These are phyloP conservation scores for Teunomyces cretensis DNA, from an alignment of 805 yeast genomes.

Conservation along the genomic window DNA sequence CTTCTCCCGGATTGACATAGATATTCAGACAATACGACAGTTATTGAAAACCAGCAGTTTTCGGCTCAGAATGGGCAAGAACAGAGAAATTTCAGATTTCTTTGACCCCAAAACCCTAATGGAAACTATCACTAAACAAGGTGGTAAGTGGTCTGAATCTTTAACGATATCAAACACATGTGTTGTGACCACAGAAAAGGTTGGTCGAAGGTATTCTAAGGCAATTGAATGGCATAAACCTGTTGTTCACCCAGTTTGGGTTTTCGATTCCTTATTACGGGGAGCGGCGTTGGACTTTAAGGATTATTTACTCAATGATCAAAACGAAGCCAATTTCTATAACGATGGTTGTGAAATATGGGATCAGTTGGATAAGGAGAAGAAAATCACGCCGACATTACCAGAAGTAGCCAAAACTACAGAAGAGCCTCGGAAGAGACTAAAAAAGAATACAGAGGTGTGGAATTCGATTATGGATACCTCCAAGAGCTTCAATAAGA, in stretches of 20 bases:
- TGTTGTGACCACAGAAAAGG: slow-evolving; percentile 49
- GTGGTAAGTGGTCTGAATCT: slow-evolving; percentile 53
- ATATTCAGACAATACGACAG: slow-evolving; percentile 9
- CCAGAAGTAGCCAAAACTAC: slow-evolving; percentile 2
- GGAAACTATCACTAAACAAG: slow-evolving; percentile 38
- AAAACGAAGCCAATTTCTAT: slow-evolving; percentile 10
- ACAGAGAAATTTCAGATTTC: slow-evolving; percentile 16
- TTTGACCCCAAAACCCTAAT: slow-evolving; percentile 31
- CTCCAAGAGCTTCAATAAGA: slow-evolving; percentile 13
- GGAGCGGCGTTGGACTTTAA: slow-evolving; percentile 42
- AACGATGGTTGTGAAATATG: slow-evolving; percentile 36
- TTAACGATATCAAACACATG: slow-evolving; percentile 44
- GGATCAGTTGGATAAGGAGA: slow-evolving; percentile 21
- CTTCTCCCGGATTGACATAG: slow-evolving; percentile 37
- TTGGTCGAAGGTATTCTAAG: slow-evolving; percentile 53
- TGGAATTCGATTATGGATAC: slow-evolving; percentile 47
- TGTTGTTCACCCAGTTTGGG: slow-evolving; percentile 51
- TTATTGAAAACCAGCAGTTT: slow-evolving; percentile 20
- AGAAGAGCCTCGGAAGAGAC: slow-evolving; percentile 10
- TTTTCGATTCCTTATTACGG: slow-evolving; percentile 45
- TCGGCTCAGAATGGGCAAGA: slow-evolving; percentile 17
- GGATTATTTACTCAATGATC: slow-evolving; percentile 36
- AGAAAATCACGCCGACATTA: background rate
- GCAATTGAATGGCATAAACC: slow-evolving; percentile 55
- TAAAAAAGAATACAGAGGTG: slow-evolving; percentile 28